Conservation (phyloP, 352 stramenopile species). For the Blastocystis sp. region DNA sequence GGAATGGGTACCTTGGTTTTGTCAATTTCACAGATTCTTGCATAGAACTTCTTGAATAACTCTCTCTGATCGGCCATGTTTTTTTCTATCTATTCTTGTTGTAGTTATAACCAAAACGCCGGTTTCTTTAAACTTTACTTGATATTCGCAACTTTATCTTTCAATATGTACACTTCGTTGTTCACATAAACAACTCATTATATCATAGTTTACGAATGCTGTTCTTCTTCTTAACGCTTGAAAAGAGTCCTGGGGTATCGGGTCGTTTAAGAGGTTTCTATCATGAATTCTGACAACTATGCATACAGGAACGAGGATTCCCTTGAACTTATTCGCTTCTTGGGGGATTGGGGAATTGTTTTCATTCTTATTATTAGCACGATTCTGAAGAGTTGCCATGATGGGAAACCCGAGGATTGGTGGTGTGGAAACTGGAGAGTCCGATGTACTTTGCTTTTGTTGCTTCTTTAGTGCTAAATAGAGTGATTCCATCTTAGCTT, state of each 20-base stretch:
- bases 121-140: too few species aligned
- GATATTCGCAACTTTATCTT: too few species aligned
- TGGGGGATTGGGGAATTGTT: not conserved
- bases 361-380: not conserved
- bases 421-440: not conserved
- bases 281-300: not conserved
- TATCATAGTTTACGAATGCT: constrained; percentile 20
- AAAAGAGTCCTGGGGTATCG: constrained; percentile 50
- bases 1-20: not conserved
- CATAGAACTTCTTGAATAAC: constrained; percentile 27
- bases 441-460: not conserved
- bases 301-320: constrained; percentile 26
- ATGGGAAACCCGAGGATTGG: not conserved
- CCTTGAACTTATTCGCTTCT: constrained; percentile 13
- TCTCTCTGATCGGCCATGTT: constrained; percentile 11
- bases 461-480: constrained; percentile 53
- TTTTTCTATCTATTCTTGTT: not conserved
- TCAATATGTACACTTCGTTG: not conserved
- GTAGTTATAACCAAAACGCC: not conserved
- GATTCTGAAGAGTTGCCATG: not conserved
- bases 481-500: constrained; percentile 58
- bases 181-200: not conserved
- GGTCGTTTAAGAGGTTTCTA: constrained; percentile 56
- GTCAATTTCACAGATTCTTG: not conserved
- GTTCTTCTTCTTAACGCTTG: constrained; percentile 39